Base-by-base conservation (phyloP, 257 asterid species). In the Striga asiatica region DNA sequence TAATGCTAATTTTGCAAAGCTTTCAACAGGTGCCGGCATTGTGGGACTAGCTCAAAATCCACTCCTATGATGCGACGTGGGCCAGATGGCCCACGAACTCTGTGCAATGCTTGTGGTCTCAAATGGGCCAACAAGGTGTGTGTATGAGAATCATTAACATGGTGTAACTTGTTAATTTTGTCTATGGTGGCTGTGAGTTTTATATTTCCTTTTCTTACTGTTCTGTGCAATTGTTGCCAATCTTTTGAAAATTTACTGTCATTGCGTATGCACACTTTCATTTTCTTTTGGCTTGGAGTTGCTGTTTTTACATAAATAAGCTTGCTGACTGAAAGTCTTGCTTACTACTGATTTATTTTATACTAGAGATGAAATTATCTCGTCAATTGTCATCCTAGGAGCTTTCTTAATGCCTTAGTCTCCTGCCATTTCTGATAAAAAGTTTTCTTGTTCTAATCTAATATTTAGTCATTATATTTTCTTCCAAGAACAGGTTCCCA, bases 31-130 rank as follows among this genome's bases (percentile, higher is more conserved):
- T 92, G 97, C 71, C 76, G 76, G 62, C 94, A 88, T 65, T 92
- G 98, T 64, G 85, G 87, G 66, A 87, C 71, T 69, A 82, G 95
- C 69, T 87, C 98, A 27, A 92, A 92, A 66, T 70, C 88, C 46
- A 92, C 98, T 53, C 98, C 98, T 45, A 87, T 84, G 97, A 92
- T 92, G 97, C 87, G 98, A 19, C 95, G 97, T 54, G 97, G 97
- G 56, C 95, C 97, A 61, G 82, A 74, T 57, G 97, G 97, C 61
- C 97, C 89, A 34, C 76, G 94, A 78, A 85, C 95, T 46, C 77
- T 89, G 46, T 89, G 97, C 76, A 89, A 89, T 53, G 97, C 97
- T 29, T 89, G 97, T 62, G 97, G 97, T 38, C 93, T 89, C 60
- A 85, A 61, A 56, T 71, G 77, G 77, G 77, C 94, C 77, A 92